These are phyloP conservation scores for Akanthomyces uredinophilus DNA, from an alignment of 2,329 filamentous ascomycete species.

Conservation along the genomic window DNA sequence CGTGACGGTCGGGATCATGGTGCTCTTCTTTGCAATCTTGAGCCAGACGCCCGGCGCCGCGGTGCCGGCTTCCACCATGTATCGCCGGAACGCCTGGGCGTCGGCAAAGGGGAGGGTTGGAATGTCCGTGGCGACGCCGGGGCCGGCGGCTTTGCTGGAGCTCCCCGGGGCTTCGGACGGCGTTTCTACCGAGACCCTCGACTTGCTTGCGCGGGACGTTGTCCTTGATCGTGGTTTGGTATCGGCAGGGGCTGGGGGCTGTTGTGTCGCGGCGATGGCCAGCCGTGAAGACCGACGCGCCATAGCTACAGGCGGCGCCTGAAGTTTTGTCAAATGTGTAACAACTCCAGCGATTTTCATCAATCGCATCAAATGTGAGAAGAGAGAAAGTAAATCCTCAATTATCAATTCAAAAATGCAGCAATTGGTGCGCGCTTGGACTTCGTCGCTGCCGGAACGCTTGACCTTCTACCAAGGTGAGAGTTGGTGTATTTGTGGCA, in stretches of 20 bases:
- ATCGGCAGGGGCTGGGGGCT: neutral
- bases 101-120: constrained; percentile 26
- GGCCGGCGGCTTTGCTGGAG: neutral
- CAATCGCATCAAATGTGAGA: neutral
- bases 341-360: neutral
- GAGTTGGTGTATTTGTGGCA: neutral
- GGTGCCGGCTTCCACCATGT: constrained; percentile 33
- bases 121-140: neutral
- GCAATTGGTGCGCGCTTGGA: neutral
- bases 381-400: too few species aligned
- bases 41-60: constrained; percentile 39
- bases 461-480: neutral
- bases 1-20: constrained; percentile 38
- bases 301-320: neutral
- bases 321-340: neutral
- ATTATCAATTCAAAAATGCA: too few species aligned
- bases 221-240: neutral
- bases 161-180: neutral
- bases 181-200: neutral
- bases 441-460: neutral
- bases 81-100: constrained; percentile 29
- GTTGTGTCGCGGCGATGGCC: neutral
- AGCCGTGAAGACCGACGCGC: constrained; percentile 7
- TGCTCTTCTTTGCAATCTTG: constrained; percentile 44
- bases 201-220: neutral